These are phyloP conservation scores for Cinchona pubescens DNA, from an alignment of 257 asterid species.

Conservation along the genomic window DNA sequence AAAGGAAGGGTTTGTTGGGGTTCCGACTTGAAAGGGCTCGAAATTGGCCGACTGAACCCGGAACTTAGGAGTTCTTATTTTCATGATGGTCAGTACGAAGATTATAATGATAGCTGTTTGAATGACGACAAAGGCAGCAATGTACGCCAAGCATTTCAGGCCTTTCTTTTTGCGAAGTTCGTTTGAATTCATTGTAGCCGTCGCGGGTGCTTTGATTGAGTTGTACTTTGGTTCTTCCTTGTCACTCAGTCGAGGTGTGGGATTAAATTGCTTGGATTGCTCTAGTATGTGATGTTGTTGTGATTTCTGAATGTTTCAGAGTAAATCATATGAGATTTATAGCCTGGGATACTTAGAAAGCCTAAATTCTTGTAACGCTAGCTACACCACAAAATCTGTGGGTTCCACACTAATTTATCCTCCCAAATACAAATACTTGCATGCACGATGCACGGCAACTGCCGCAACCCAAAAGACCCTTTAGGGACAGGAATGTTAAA, in stretches of 20 bases:
- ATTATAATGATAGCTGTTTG: slow-evolving; percentile 28
- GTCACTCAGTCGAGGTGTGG: background rate
- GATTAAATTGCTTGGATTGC: no score
- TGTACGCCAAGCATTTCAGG: slow-evolving; percentile 27
- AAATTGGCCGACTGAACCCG: slow-evolving; percentile 24
- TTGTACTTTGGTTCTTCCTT: background rate
- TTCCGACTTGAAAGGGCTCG: slow-evolving; percentile 1
- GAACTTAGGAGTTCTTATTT: slow-evolving; percentile 35
- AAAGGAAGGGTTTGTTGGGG: slow-evolving; percentile 22
- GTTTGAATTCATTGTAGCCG: background rate
- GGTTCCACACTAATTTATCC: no score
- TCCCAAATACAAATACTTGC: no score
- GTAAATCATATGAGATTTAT: no score
- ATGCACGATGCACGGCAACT: no score
- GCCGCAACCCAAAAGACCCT: no score
- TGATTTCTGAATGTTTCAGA: no score
- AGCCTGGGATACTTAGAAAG: no score
- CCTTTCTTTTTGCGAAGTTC: slow-evolving; percentile 34
- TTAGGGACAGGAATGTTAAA: no score
- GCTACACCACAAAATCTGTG: no score
- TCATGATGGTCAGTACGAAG: slow-evolving; percentile 34
- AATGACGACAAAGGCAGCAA: slow-evolving; percentile 30
- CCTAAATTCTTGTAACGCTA: no score
- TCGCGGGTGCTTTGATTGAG: background rate
- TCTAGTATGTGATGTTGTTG: no score